Evolutionary conservation across 768 basidiomycete genomes (phyloP).

Genomic region (Lentinula aciculospora): DNA sequence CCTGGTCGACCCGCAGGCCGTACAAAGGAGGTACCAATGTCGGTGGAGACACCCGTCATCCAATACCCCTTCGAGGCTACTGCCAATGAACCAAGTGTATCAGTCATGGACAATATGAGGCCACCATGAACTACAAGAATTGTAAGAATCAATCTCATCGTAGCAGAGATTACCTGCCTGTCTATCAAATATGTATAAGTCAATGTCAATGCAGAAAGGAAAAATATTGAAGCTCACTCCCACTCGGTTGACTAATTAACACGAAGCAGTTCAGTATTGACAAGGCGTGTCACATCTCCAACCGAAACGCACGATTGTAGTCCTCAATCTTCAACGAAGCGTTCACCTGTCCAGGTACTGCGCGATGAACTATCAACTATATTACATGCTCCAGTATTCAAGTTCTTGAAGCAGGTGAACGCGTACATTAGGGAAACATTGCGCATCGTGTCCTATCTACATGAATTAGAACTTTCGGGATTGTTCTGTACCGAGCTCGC

Average conservation of each 20-base stretch:
- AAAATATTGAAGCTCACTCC: constrained; percentile 43
- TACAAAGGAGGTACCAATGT: constrained; percentile 75
- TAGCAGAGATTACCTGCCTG: not conserved
- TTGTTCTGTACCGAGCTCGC: not conserved
- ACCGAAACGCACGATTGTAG: constrained; percentile 53
- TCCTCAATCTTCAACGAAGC: constrained; percentile 69
- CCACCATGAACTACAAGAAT: constrained; percentile 62
- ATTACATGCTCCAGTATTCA: not conserved
- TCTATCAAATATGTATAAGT: not conserved
- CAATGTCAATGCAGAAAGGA: not conserved
- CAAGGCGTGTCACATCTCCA: not conserved
- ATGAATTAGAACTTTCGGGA: not conserved
- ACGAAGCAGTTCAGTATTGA: constrained; percentile 5
- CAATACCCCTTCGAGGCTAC: constrained; percentile 76
- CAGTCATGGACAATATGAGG: constrained; percentile 74
- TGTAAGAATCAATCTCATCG: constrained; percentile 6
- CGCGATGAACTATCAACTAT: constrained; percentile 59
- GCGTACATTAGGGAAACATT: constrained; percentile 9
- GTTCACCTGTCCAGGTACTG: constrained; percentile 67
- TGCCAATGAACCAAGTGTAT: constrained; percentile 81
- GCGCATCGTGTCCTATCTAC: constrained; percentile 8
- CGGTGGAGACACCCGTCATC: constrained; percentile 87
- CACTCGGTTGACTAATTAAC: constrained; percentile 68
- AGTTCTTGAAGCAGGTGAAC: not conserved
- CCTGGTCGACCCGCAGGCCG: constrained; percentile 70